Base-by-base conservation (phyloP, 768 basidiomycete species). In the Podaxis carcinomalis region DNA sequence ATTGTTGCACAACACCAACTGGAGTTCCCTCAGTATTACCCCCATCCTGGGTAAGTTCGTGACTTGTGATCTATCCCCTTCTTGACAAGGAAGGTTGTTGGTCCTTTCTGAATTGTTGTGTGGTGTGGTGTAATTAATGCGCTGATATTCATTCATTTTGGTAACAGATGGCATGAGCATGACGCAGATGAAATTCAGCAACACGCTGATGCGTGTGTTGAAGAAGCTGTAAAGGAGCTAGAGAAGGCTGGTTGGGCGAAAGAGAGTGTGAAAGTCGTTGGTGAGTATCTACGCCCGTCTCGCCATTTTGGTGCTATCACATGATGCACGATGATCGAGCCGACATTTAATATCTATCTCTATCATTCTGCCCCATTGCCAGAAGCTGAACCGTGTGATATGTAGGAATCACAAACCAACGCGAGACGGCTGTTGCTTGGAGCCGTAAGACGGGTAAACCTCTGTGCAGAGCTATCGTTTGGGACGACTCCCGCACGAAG, bases 361-460 rank as follows among this genome's bases (percentile, higher is more conserved):
- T 19, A 66, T 54, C 11, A 46, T 59, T 61, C 65, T 51, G 61
- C 44, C 56, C 62, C n/a, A 46, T 19, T 9, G 16, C 32, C 54
- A 9, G 42, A 16, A 37, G 13, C 5, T 19, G 6, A n/a, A 44
- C 25, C 19, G 25, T 36, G 16, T 60, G 52, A 51, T 62, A 53
- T 51, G 16, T 65, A 89, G 90, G 95, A 25, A 92, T 98, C 75
- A 98, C 96, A 44, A 99, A 98, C 71, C 96, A 98, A 75, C 88
- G 97, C 57, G 97, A 98, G 74, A 98, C 97, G 1, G 86, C 95
- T 2, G 87, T 98, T 32, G 91, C 87, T 16, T 98, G 97, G 97
- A 92, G 91, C 70, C 84, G 89, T 62, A 82, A 80, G 69, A 95
- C 95, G 0, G 97, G 97, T 46, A 89, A 91, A 72, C 90, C 95